These are phyloP conservation scores for Phaeosphaeriaceae sp. DNA, from an alignment of 2,329 filamentous ascomycete species.

Conservation along the genomic window DNA sequence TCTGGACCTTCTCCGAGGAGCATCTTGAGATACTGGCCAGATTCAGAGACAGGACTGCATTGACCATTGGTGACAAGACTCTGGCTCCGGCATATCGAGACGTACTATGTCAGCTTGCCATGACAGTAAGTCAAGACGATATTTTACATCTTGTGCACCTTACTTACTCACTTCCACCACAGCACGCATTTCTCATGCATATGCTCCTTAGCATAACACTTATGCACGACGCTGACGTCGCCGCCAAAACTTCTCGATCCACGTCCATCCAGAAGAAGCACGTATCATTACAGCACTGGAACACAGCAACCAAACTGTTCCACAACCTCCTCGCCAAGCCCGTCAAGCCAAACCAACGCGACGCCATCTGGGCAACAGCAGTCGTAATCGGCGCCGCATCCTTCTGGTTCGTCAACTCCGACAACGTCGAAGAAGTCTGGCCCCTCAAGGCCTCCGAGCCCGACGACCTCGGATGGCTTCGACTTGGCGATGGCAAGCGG, in stretches of 20 bases:
- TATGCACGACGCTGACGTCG: constrained; percentile 60
- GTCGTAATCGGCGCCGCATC: constrained; percentile 56
- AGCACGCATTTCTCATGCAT: constrained; percentile 64
- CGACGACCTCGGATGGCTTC: constrained; percentile 65
- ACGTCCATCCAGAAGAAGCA: constrained; percentile 43
- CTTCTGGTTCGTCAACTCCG: constrained; percentile 55
- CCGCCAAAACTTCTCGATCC: constrained; percentile 10
- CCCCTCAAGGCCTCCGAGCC: constrained; percentile 56
- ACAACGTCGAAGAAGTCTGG: constrained; percentile 59
- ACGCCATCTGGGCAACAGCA: constrained; percentile 56
- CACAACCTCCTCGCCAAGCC: constrained; percentile 51
- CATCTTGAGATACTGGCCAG: constrained; percentile 46
- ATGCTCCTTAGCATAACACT: constrained; percentile 60
- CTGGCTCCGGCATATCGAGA: constrained; percentile 46
- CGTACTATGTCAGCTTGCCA: constrained; percentile 49
- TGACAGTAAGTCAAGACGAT: constrained; percentile 42
- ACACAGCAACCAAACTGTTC: constrained; percentile 58
- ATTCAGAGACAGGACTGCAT: constrained; percentile 54
- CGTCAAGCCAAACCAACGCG: constrained; percentile 50
- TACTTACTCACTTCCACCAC: no score
- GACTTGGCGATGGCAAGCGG: constrained; percentile 63
- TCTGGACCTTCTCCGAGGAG: constrained; percentile 23
- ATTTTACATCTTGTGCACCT: not conserved
- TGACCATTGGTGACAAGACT: constrained; percentile 48
- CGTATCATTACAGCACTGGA: constrained; percentile 54